Conservation (phyloP, 129 eudicot species). For the Tanacetum coccineum region DNA sequence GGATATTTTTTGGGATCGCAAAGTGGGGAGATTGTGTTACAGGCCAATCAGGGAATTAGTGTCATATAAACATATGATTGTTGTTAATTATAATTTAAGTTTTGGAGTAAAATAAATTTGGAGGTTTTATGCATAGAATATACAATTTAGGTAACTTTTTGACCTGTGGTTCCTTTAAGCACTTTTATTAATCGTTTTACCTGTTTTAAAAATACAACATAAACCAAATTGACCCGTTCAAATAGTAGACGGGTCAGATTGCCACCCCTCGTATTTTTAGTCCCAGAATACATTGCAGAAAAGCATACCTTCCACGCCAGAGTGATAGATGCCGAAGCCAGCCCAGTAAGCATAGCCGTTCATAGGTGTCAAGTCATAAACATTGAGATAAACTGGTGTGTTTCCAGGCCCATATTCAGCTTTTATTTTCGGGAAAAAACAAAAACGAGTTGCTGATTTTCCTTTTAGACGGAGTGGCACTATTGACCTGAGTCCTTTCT, state of each 20-base stretch:
- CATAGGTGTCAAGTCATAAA: constrained; percentile 67
- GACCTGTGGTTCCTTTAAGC: too few species aligned
- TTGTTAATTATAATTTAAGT: too few species aligned
- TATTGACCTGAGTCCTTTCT: constrained; percentile 59
- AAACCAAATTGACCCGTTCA: too few species aligned
- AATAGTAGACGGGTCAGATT: background rate
- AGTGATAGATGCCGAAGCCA: constrained; percentile 66
- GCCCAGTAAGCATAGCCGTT: constrained; percentile 72
- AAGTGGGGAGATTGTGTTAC: too few species aligned
- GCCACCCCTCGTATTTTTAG: background rate
- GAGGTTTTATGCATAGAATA: too few species aligned
- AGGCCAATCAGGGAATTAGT: too few species aligned
- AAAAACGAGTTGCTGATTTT: constrained; percentile 58
- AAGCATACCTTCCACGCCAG: constrained; percentile 71
- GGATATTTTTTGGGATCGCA: too few species aligned
- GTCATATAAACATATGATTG: too few species aligned
- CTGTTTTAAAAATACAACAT: too few species aligned
- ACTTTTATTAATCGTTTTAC: too few species aligned
- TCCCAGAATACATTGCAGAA: constrained; percentile 4
- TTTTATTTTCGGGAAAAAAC: constrained; percentile 62
- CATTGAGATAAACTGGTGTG: constrained; percentile 69
- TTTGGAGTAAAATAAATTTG: too few species aligned
- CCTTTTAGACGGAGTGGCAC: constrained; percentile 55
- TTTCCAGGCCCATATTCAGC: constrained; percentile 50
- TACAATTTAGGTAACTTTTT: too few species aligned